Percentiles rank a stretch among this genome's conserved stretches.
Conservation (phyloP, 2,329 filamentous ascomycete species). For the Graphium sp. region DNA sequence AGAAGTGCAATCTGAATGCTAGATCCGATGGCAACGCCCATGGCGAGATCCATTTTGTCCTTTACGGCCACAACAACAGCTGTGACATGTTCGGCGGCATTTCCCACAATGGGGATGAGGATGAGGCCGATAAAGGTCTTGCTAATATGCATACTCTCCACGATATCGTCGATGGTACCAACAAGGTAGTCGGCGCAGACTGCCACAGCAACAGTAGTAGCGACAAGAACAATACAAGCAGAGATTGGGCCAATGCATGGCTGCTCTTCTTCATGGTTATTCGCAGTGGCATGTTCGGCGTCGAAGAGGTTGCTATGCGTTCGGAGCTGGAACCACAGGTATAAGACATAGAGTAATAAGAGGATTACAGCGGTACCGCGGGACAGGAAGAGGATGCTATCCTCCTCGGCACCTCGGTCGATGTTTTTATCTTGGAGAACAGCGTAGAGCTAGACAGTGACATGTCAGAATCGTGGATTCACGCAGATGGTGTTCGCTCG, state of each 20-base stretch:
- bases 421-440: slow-evolving; percentile 32
- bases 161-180: slow-evolving; percentile 57
- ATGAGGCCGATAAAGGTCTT: slow-evolving; percentile 71
- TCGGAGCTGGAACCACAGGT: slow-evolving; percentile 61
- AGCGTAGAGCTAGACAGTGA: slow-evolving; percentile 50
- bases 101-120: slow-evolving; percentile 63
- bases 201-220: slow-evolving; percentile 53
- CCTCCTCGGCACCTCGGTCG: slow-evolving; percentile 20
- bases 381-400: slow-evolving; percentile 53
- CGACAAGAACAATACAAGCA: slow-evolving; percentile 47
- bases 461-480: slow-evolving; percentile 8
- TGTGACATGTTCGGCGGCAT: slow-evolving; percentile 68
- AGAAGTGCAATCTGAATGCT: slow-evolving; percentile 72
- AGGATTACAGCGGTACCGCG: slow-evolving; percentile 63
- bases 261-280: slow-evolving; percentile 20
- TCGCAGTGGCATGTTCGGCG: slow-evolving; percentile 13
- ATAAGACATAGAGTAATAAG: slow-evolving; percentile 57
- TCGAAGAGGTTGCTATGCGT: slow-evolving; percentile 63
- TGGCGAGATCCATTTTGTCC: slow-evolving; percentile 59
- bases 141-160: slow-evolving; percentile 53
- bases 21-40: slow-evolving; percentile 68
- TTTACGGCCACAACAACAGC: slow-evolving; percentile 64
- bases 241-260: slow-evolving; percentile 44
- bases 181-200: slow-evolving; percentile 66
- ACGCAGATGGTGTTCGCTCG: not conserved